Conservation (phyloP, 768 basidiomycete species). For the Leccinum uliginosum region DNA sequence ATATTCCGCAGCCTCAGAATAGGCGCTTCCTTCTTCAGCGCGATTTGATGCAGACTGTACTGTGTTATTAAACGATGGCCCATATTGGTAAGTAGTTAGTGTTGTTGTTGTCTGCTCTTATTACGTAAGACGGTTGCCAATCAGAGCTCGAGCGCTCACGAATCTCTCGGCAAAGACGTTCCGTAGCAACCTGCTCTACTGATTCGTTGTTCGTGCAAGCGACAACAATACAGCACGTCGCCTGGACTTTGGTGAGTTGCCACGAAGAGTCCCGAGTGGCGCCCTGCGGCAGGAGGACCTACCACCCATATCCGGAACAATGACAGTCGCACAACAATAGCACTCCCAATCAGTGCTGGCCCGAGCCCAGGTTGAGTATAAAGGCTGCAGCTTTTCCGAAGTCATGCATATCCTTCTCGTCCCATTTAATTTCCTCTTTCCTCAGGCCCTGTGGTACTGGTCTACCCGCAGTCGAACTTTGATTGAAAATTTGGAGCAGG, state of each 20-base stretch:
- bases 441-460: constrained; percentile 19
- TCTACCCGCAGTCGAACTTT: constrained; percentile 13
- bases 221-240: background rate
- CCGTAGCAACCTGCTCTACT: background rate
- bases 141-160: background rate
- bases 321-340: constrained; percentile 9
- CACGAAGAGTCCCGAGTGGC: background rate
- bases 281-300: background rate
- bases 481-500: constrained; percentile 17
- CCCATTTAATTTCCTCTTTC: constrained; percentile 3
- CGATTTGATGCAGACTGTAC: background rate
- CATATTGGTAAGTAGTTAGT: too few relatives aligned
- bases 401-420: background rate
- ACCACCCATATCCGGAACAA: constrained; percentile 15
- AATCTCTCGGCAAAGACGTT: background rate
- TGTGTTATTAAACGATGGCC: too few relatives aligned
- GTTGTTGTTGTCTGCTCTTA: background rate
- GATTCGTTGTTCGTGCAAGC: background rate
- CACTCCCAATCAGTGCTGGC: background rate
- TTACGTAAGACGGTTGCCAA: background rate
- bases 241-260: background rate
- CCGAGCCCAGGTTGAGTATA: constrained; percentile 8
- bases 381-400: constrained; percentile 6
- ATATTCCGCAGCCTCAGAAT: constrained; percentile 15
- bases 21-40: background rate